Conservation (phyloP, 768 basidiomycete species). For the Vishniacozyma victoriae region DNA sequence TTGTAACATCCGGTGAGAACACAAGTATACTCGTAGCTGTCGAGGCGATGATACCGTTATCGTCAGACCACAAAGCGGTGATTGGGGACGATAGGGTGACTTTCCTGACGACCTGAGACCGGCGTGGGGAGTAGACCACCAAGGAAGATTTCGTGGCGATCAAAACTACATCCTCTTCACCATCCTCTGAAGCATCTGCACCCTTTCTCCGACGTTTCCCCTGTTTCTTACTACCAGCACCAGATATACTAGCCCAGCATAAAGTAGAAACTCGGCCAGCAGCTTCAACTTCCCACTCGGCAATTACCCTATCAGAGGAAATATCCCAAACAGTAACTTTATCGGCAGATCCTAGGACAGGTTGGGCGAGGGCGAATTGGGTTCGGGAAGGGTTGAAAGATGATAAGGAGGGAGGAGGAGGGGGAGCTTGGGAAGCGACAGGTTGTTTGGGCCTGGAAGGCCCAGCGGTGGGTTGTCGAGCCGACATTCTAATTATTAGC, state of each 20-base stretch:
- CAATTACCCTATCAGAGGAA: conserved; percentile 24
- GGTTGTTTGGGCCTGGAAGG: conserved; percentile 33
- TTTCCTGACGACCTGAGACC: conserved; percentile 15
- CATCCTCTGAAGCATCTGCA: conserved; percentile 3
- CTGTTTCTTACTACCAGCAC: conserved; percentile 16
- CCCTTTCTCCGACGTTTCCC: conserved; percentile 20
- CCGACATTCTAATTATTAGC: conserved; percentile 10
- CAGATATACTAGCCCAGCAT: conserved; percentile 17
- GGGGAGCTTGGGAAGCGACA: conserved; percentile 27
- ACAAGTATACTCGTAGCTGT: conserved; percentile 20
- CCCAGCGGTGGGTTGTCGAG: conserved; percentile 31
- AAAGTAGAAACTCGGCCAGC: conserved; percentile 30
- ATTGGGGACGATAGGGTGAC: conserved; percentile 17
- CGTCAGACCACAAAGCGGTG: conserved; percentile 25
- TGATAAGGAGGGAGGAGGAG: conserved; percentile 36
- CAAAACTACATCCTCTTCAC: conserved; percentile 27
- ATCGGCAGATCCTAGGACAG: conserved; percentile 42
- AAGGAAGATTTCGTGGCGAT: conserved; percentile 23
- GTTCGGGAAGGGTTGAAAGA: conserved; percentile 38
- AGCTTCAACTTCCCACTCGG: conserved; percentile 41
- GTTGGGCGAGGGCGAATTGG: conserved; percentile 34
- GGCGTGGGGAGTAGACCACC: conserved; percentile 25
- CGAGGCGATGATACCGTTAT: conserved; percentile 17
- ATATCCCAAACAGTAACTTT: conserved; percentile 43
- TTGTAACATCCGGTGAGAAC: conserved; percentile 14